phyloP scores from a whole-genome alignment of 768 basidiomycete species.

The Hirschioporus abietinus region DNA sequence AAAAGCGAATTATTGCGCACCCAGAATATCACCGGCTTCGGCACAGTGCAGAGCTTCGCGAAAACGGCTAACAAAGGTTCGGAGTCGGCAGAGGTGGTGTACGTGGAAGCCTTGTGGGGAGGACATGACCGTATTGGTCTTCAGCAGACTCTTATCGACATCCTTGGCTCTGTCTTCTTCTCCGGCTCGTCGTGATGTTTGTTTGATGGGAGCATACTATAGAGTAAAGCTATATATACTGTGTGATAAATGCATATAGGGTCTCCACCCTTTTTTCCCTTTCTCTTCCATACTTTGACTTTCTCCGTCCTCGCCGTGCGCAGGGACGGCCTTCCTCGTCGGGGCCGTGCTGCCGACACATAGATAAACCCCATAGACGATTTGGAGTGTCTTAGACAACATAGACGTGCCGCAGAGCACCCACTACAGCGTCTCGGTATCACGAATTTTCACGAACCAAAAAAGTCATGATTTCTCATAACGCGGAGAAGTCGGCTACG shows the following conservation, averaged over 20 bases:
- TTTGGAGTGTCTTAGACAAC: not conserved
- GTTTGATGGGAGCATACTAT: not conserved
- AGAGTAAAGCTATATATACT: not conserved
- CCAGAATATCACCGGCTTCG: constrained; percentile 41
- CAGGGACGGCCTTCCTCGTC: not conserved
- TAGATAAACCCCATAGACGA: not conserved
- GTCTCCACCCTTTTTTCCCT: not conserved
- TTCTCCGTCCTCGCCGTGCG: not conserved
- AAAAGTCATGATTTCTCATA: not conserved
- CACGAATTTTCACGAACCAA: not conserved
- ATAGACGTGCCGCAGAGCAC: not conserved
- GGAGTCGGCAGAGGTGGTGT: constrained; percentile 35
- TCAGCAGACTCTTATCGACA: constrained; percentile 67
- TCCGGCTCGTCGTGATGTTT: not conserved
- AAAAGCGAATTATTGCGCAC: constrained; percentile 42
- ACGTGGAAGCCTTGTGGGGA: constrained; percentile 54
- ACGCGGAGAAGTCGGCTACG: not conserved
- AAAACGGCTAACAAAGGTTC: constrained; percentile 19
- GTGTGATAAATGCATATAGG: not conserved
- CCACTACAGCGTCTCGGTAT: not conserved
- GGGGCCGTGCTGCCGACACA: not conserved
- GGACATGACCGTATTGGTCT: constrained; percentile 53
- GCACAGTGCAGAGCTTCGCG: constrained; percentile 49
- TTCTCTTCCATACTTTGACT: not conserved
- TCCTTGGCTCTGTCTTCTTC: constrained; percentile 21